phyloP scores from a whole-genome alignment of 192 early-diverging fungal genomes.

The Coemansia sp. region DNA sequence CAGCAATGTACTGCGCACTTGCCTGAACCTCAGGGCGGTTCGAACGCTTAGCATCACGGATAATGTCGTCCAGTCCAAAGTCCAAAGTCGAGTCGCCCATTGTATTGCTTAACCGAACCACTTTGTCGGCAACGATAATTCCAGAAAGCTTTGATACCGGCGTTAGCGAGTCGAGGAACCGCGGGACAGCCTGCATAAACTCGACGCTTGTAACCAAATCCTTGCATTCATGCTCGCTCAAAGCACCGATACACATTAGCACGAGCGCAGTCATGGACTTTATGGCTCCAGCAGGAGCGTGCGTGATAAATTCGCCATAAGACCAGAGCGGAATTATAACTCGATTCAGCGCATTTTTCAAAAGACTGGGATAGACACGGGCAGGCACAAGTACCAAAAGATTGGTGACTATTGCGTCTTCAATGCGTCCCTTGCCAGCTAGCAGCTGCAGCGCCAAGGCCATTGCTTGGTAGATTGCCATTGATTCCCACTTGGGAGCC shows the following conservation, averaged over 20 bases:
- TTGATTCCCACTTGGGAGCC: no score
- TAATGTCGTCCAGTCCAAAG: slow-evolving; percentile 45
- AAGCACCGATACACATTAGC: slow-evolving; percentile 21
- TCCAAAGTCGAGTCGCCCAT: slow-evolving; percentile 16
- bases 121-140: slow-evolving; percentile 31
- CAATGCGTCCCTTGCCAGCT: no score
- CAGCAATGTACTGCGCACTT: slow-evolving; percentile 7
- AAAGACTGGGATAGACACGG: slow-evolving; percentile 16
- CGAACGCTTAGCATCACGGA: slow-evolving; percentile 22
- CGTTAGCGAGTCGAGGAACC: slow-evolving; percentile 38
- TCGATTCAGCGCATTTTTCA: slow-evolving; percentile 9
- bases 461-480: no score
- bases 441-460: no score
- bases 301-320: slow-evolving; percentile 11
- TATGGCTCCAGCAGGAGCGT: slow-evolving; percentile 10
- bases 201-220: slow-evolving; percentile 18
- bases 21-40: not conserved
- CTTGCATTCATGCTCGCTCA: slow-evolving; percentile 12
- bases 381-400: no score
- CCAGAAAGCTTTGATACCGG: slow-evolving; percentile 32
- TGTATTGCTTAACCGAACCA: not conserved
- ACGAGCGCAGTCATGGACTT: slow-evolving; percentile 24
- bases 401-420: no score
- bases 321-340: slow-evolving; percentile 38
- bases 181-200: slow-evolving; percentile 37